Base-by-base conservation (phyloP, 345 rosid species). In the Acer saccharum region DNA sequence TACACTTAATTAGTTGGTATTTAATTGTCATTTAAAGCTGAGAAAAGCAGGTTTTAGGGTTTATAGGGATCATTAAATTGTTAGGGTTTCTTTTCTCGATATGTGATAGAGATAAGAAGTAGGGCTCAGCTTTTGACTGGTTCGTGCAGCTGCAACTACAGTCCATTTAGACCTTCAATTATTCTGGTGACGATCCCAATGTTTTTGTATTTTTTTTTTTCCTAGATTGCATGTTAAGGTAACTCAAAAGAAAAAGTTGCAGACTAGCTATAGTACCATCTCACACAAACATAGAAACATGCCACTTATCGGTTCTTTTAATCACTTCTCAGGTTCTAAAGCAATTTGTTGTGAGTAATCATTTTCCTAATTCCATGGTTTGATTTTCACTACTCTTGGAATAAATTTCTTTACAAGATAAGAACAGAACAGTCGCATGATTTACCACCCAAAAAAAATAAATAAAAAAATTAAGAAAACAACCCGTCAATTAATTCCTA, bases 91-190 rank as follows among this genome's bases (percentile, higher is more conserved):
- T 72, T 57, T 73, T 61, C 65, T 50, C 75, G 76, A 66, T 50
- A 72, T 77, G 18, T 39, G 52, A 74, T 61, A 65, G 17, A 43
- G 64, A 79, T 50, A 61, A 23, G 60, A 71, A 76, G 73, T 62
- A 43, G n/a, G 25, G 68, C 10, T 70, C 81, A 81, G 79, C 76
- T 76, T 85, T 82, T 76, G 72, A 60, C 79, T 79, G 62, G 35
- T 57, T 17, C 62, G 62, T 60, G 75, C 73, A 64, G 71, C 79
- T 43, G 80, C 61, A 75, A 62, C 71, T 76, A n/a, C 39, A 41
- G 61, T 77, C 68, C 43, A 6, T 46, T 74, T 64, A 60, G 46
- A 23, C 62, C 79, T 69, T 76, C 77, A 72, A 61, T 74, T 60
- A 66, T 67, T 77, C 75, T 44, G 71, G 27, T 65, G 73, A 69